Conservation (phyloP, 345 rosid species). For the Arabis hirsuta region DNA sequence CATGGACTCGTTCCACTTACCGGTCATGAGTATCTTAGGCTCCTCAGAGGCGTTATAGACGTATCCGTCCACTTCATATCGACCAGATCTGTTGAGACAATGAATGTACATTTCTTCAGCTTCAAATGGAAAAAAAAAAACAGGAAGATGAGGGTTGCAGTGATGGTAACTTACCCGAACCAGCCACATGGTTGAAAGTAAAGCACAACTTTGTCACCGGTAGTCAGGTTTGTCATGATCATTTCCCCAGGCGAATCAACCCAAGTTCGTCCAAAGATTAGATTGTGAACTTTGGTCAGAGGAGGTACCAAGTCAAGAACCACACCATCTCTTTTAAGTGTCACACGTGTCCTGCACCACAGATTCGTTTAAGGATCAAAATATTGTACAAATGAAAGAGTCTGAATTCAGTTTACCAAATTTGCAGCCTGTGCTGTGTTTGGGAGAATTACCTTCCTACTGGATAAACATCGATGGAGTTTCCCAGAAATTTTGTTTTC, state of each 20-base stretch:
- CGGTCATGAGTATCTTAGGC: slow-evolving; percentile 85
- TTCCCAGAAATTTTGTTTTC: slow-evolving; percentile 79
- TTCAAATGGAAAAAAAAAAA: not conserved
- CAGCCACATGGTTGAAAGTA: slow-evolving; percentile 89
- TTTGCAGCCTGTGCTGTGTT: slow-evolving; percentile 15
- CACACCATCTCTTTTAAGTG: slow-evolving; percentile 73
- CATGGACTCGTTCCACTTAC: slow-evolving; percentile 82
- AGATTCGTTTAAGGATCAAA: slow-evolving; percentile 20
- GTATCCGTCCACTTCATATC: slow-evolving; percentile 88
- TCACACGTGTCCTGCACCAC: slow-evolving; percentile 67
- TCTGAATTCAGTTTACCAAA: not conserved
- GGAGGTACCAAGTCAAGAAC: slow-evolving; percentile 87
- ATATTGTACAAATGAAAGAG: slow-evolving; percentile 9
- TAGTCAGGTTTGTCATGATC: slow-evolving; percentile 73
- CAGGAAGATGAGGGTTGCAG: slow-evolving; percentile 21
- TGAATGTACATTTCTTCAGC: slow-evolving; percentile 12
- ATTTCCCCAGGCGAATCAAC: slow-evolving; percentile 79
- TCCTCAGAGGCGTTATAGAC: slow-evolving; percentile 78
- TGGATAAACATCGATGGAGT: slow-evolving; percentile 79
- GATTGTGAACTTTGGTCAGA: slow-evolving; percentile 71
- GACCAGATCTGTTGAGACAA: slow-evolving; percentile 67
- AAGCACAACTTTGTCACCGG: slow-evolving; percentile 75
- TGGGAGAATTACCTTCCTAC: slow-evolving; percentile 60
- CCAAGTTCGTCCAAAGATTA: slow-evolving; percentile 87
- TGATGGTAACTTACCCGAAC: slow-evolving; percentile 63